Evolutionary conservation across 129 eudicot genomes (phyloP).

Genomic region (Flaveria brownii): DNA sequence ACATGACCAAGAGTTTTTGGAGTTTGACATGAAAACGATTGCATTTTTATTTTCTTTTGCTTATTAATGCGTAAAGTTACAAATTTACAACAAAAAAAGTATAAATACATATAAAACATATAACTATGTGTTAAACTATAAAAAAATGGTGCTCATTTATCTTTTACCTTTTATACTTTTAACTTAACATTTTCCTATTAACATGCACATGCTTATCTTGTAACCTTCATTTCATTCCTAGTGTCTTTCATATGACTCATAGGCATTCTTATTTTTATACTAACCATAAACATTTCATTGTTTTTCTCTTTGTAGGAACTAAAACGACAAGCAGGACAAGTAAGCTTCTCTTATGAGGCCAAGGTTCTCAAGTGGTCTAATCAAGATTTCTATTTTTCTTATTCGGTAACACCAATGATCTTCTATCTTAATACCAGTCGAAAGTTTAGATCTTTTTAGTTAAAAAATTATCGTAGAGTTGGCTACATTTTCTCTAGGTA

Average conservation of each 20-base stretch:
- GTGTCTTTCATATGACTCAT: neutral
- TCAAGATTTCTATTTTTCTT: conserved; percentile 70
- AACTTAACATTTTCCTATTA: neutral
- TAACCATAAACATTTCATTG: neutral
- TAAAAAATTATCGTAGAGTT: neutral
- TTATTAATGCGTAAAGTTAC: no score
- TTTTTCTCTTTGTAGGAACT: conserved; percentile 47
- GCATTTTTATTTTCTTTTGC: no score
- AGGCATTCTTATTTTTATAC: neutral
- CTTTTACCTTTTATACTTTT: no score
- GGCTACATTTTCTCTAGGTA: conserved; percentile 46
- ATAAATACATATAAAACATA: no score
- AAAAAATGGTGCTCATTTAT: no score
- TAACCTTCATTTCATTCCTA: neutral
- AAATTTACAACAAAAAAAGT: no score
- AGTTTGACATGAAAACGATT: no score
- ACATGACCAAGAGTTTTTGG: no score
- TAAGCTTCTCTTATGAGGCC: conserved; percentile 63
- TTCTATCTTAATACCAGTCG: neutral
- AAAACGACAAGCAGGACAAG: conserved; percentile 38
- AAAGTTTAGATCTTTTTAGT: neutral
- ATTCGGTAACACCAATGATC: conserved; percentile 54
- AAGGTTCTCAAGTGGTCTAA: conserved; percentile 64
- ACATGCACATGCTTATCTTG: neutral
- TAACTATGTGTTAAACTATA: no score